Evolutionary conservation across 2,329 filamentous ascomycete species (phyloP), one percentile per base, ranked within the genome.

Genomic region (Fusarium devonianum): DNA sequence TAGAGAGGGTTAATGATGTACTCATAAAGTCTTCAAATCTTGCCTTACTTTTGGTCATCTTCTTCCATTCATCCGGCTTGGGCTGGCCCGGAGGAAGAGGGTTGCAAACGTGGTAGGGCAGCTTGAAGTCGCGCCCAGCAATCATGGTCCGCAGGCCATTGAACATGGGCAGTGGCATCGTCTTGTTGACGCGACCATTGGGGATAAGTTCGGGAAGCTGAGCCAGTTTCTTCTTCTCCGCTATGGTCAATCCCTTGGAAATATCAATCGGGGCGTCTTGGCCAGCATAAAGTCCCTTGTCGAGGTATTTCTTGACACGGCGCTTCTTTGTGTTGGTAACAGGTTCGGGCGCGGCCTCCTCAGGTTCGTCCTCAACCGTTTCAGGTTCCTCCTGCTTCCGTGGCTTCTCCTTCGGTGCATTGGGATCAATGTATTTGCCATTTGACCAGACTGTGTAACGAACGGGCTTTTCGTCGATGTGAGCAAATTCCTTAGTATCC

Each of bases 1-100:
- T 95, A 59, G 7, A 28, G 2, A 13, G n/a, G 16, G 13, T 53
- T 33, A 45, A 63, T 77, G 65, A 73, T 9, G 32, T 21, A 11
- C 7, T 28, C 10, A 42, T 36, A 32, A 45, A 16, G 5, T 11
- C n/a, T n/a, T n/a, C n/a, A 6, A 39, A 10, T 34, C 13, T n/a
- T 25, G 41, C 28, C 87, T 77, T 78, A 95, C 90, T 97, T 73
- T 89, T 94, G 57, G 91, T 92, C 62, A 94, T 87, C 70, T 93
- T 93, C 61, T 87, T 86, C 89, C 92, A 99, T 64, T 96, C 91
- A 60, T 95, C 87, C 1, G 93, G 92, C 72, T 96, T 96, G 17
- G 92, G 90, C 68, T 96, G 90, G 38, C 89, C 91, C 2, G 86
- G 84, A 4, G 90, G 88, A 14, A 96, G 81, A 3, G 93, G 93